These are phyloP conservation scores for Camellia lanceoleosa DNA, from an alignment of 148 eudicot species.

Conservation along the genomic window DNA sequence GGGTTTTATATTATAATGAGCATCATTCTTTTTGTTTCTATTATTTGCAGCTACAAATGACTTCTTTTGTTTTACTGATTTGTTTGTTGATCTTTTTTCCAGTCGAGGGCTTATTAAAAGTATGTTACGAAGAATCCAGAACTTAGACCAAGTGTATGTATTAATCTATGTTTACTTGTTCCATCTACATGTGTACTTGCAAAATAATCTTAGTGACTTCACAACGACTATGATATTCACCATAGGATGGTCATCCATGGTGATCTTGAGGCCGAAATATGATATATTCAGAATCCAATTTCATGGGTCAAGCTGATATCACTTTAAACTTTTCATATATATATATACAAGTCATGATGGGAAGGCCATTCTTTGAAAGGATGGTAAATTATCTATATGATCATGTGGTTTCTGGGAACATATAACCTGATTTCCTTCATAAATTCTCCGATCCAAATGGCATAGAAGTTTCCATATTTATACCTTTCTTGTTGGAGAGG, in stretches of 20 bases:
- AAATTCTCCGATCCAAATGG: no score
- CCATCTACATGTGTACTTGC: background rate
- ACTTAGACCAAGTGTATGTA: conserved; percentile 83
- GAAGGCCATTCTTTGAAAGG: background rate
- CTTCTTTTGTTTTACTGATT: conserved; percentile 7
- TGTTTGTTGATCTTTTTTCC: conserved; percentile 15
- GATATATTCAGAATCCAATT: background rate
- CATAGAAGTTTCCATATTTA: no score
- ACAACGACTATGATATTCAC: background rate
- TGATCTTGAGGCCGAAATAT: background rate
- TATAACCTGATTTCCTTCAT: no score
- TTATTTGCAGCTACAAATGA: conserved; percentile 5
- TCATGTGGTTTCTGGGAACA: no score
- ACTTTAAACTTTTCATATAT: background rate
- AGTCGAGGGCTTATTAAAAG: conserved; percentile 94
- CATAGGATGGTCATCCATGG: background rate
- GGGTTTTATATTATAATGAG: background rate
- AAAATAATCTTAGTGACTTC: background rate
- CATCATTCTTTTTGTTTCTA: background rate
- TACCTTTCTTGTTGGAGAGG: no score
- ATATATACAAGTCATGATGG: background rate
- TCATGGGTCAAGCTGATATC: background rate
- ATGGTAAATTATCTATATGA: background rate
- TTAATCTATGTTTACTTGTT: background rate
- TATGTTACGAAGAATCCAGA: conserved; percentile 96